These are phyloP conservation scores for Claviceps spartinae DNA, from an alignment of 2,329 filamentous ascomycete genomes.

Conservation along the genomic window DNA sequence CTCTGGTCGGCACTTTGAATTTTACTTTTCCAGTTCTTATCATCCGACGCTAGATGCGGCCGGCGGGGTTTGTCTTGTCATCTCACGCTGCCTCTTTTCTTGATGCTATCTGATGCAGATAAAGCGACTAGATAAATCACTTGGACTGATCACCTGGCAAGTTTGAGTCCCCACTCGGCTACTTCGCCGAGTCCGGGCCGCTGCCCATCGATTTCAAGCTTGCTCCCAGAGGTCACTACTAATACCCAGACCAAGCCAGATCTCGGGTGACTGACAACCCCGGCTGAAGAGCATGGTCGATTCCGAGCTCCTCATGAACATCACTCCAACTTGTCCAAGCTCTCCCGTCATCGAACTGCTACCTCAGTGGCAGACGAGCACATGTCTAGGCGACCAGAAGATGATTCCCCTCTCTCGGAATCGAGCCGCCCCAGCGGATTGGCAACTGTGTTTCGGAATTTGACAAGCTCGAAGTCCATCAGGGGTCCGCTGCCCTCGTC, in stretches of 20 bases:
- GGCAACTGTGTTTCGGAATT: constrained; percentile 49
- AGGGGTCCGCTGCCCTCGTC: constrained; percentile 35
- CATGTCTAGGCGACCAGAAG: constrained; percentile 49
- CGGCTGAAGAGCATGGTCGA: not conserved
- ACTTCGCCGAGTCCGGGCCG: not conserved
- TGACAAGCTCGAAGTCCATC: constrained; percentile 41
- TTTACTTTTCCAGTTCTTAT: not conserved
- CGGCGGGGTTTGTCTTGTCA: not conserved
- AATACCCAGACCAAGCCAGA: not conserved
- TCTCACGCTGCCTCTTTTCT: not conserved
- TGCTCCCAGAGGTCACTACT: not conserved
- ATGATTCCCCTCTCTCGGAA: constrained; percentile 42
- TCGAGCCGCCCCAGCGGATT: constrained; percentile 41
- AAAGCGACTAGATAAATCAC: not conserved
- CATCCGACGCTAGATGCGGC: constrained; percentile 1
- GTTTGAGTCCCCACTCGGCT: not conserved
- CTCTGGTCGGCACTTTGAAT: not conserved
- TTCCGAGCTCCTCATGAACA: not conserved
- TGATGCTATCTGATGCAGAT: constrained; percentile 2
- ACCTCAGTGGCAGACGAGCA: constrained; percentile 23
- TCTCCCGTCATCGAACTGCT: constrained; percentile 2
- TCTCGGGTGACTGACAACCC: not conserved
- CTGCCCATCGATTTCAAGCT: not conserved
- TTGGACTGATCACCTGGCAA: constrained; percentile 2
- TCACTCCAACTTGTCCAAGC: constrained; percentile 3